Conservation (phyloP, 306 rosid species). For the Dryas octopetala region DNA sequence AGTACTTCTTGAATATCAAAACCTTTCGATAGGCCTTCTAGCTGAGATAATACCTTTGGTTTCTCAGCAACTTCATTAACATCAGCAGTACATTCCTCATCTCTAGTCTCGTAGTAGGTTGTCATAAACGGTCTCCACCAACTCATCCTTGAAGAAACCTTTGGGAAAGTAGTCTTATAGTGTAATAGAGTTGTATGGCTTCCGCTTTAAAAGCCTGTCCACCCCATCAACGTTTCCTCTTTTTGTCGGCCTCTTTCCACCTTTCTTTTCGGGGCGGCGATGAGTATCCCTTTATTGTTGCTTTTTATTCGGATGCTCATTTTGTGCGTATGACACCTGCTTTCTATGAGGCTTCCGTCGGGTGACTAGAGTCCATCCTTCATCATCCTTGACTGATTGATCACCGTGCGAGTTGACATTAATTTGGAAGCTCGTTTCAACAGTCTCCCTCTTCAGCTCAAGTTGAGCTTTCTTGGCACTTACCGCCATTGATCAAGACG, state of each 20-base stretch:
- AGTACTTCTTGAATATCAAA: not conserved
- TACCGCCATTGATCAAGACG: not conserved
- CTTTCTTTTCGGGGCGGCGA: too few species aligned
- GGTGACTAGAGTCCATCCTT: not conserved
- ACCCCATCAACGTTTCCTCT: too few species aligned
- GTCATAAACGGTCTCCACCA: too few species aligned
- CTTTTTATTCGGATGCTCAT: not conserved
- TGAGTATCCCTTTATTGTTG: too few species aligned
- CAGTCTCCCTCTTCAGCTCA: too few species aligned
- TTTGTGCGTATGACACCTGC: fast-evolving
- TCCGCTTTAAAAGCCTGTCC: too few species aligned
- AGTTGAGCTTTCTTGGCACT: too few species aligned
- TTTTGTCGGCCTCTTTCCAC: too few species aligned
- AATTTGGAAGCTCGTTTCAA: too few species aligned
- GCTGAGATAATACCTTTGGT: fast-evolving
- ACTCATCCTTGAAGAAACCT: not conserved
- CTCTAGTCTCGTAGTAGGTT: not conserved
- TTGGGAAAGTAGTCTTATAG: not conserved
- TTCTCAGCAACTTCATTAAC: not conserved
- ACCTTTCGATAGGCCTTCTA: not conserved
- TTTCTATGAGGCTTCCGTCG: fast-evolving
- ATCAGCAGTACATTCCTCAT: not conserved
- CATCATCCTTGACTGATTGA: fast-evolving
- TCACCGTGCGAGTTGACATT: too few species aligned
- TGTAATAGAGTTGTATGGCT: too few species aligned